phyloP scores from a whole-genome alignment of 345 rosid genomes.

The Hirschfeldia incana region DNA sequence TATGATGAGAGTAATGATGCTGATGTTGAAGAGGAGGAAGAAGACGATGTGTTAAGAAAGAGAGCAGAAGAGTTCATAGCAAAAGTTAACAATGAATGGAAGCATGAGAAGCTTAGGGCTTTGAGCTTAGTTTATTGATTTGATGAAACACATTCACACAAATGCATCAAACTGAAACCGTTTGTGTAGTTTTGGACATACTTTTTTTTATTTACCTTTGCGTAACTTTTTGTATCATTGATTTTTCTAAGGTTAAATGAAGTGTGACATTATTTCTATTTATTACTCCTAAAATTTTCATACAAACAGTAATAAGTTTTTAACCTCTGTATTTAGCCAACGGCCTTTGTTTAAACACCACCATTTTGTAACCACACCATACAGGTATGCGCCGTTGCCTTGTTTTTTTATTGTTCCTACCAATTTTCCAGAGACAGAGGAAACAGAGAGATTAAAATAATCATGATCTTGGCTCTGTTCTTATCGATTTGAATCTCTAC shows the following conservation, averaged over 20 bases:
- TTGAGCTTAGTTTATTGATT: slow-evolving; percentile 31
- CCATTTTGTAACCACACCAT: slow-evolving; percentile 29
- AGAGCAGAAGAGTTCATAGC: slow-evolving; percentile 64
- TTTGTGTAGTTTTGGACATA: slow-evolving; percentile 8
- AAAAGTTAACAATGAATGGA: slow-evolving; percentile 60
- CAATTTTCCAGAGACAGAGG: background rate
- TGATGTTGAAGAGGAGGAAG: slow-evolving; percentile 23
- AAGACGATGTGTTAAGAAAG: slow-evolving; percentile 54
- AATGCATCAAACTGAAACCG: background rate
- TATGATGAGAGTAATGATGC: background rate
- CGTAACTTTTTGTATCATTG: slow-evolving; percentile 11
- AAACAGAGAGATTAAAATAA: background rate
- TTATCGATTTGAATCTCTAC: background rate
- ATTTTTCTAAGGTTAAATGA: background rate
- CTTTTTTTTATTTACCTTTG: background rate
- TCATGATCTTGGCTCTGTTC: background rate
- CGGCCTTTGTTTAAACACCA: slow-evolving; percentile 20
- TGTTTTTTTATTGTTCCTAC: background rate
- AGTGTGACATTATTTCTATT: background rate
- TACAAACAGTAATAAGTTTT: slow-evolving; percentile 7
- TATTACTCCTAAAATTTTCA: background rate
- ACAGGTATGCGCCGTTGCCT: slow-evolving; percentile 1
- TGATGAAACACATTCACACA: background rate
- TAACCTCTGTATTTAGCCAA: slow-evolving; percentile 22
- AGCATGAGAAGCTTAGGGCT: slow-evolving; percentile 44